Evolutionary conservation across 1,284 basidiomycete genomes (phyloP).

Genomic region (Pisolithus thermaeus): DNA sequence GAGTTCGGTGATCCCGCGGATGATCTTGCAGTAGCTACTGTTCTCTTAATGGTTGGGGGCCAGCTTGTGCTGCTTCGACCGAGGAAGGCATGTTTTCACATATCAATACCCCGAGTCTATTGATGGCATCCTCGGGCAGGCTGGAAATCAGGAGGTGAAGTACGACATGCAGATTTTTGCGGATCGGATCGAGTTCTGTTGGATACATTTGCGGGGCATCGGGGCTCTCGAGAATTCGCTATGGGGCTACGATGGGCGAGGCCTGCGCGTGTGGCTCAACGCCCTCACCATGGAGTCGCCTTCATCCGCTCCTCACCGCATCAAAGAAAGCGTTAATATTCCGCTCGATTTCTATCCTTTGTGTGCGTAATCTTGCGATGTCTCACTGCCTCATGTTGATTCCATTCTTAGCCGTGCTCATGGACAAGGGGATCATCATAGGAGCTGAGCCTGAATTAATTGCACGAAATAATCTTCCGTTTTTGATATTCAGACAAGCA

Average conservation of each 20-base stretch:
- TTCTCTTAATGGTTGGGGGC: conserved; percentile 94
- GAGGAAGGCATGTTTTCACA: conserved; percentile 50
- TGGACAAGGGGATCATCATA: conserved; percentile 98
- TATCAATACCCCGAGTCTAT: neutral
- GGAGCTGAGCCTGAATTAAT: conserved; percentile 89
- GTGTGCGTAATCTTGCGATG: conserved; percentile 51
- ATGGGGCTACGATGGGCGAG: conserved; percentile 93
- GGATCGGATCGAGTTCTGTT: conserved; percentile 95
- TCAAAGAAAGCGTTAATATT: conserved; percentile 91
- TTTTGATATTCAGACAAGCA: conserved; percentile 87
- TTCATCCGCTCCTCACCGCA: conserved; percentile 46
- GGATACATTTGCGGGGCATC: conserved; percentile 94
- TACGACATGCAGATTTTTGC: conserved; percentile 98
- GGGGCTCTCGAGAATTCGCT: conserved; percentile 92
- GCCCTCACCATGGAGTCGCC: conserved; percentile 81
- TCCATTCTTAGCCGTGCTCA: conserved; percentile 70
- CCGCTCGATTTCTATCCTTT: conserved; percentile 92
- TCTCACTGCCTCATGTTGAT: conserved; percentile 5
- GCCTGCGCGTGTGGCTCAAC: conserved; percentile 92
- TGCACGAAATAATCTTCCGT: conserved; percentile 74
- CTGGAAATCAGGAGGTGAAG: conserved; percentile 84
- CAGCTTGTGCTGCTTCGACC: conserved; percentile 85
- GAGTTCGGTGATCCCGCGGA: conserved; percentile 92
- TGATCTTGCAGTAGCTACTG: conserved; percentile 90
- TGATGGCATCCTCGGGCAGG: conserved; percentile 34